These are phyloP conservation scores for Acer campestre DNA, from an alignment of 345 rosid genomes.

Conservation along the genomic window DNA sequence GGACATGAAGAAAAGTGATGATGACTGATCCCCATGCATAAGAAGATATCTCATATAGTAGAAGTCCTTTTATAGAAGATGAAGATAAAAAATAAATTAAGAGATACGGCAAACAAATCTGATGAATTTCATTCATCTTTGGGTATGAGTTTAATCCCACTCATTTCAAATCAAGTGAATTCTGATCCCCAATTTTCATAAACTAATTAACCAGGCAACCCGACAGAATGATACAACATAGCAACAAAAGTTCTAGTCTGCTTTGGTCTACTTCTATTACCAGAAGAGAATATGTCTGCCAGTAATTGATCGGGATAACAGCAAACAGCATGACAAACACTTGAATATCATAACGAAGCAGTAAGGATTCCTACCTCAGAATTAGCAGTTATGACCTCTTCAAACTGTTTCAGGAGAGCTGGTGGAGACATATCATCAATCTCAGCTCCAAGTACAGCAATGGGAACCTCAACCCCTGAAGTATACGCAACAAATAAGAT, in stretches of 20 bases:
- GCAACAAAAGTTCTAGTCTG: not conserved
- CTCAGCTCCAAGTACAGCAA: conserved; percentile 61
- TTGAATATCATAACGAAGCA: not conserved
- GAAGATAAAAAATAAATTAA: not conserved
- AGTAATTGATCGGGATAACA: not conserved
- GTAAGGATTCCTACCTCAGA: conserved; percentile 39
- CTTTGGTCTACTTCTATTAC: not conserved
- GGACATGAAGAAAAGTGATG: not conserved
- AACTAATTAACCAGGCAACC: not conserved
- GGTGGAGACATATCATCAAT: conserved; percentile 48
- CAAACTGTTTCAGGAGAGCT: conserved; percentile 49
- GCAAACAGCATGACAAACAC: not conserved
- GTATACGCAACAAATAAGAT: not conserved
- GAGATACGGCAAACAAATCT: not conserved
- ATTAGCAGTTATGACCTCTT: conserved; percentile 40
- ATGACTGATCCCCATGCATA: not conserved
- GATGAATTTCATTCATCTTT: not conserved
- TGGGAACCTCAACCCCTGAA: conserved; percentile 53
- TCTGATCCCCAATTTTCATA: not conserved
- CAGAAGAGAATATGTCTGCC: not conserved
- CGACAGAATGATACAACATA: not conserved
- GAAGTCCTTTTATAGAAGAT: not conserved
- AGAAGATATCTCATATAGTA: not conserved
- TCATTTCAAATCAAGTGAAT: not conserved
- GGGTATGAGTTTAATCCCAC: not conserved